These are phyloP conservation scores for Quercus tomentella DNA, from an alignment of 331 rosid species.

Conservation along the genomic window DNA sequence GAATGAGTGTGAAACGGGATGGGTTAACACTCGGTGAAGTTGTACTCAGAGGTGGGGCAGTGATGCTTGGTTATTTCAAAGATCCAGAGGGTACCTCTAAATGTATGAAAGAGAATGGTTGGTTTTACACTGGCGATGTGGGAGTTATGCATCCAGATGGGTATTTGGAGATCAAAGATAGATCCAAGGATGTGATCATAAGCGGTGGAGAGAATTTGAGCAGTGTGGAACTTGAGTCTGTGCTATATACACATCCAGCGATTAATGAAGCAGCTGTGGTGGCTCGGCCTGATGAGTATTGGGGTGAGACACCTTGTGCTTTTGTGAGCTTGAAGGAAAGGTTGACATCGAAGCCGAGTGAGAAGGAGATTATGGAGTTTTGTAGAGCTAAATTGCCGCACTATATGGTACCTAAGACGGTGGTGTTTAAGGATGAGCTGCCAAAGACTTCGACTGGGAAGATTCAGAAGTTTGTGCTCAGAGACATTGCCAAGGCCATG, in stretches of 20 bases:
- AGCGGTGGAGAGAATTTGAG: conserved; percentile 45
- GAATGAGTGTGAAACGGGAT: conserved; percentile 36
- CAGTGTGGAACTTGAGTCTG: conserved; percentile 43
- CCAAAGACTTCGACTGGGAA: conserved; percentile 40
- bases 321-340: conserved; percentile 31
- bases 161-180: conserved; percentile 42
- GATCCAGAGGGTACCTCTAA: conserved; percentile 27
- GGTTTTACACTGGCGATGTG: conserved; percentile 53
- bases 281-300: conserved; percentile 43
- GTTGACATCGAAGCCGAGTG: conserved; percentile 14
- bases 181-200: conserved; percentile 40
- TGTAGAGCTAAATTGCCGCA: conserved; percentile 34
- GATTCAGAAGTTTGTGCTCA: conserved; percentile 31
- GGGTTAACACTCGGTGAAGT: conserved; percentile 40
- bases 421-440: conserved; percentile 39
- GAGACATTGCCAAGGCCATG: conserved; percentile 23
- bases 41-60: conserved; percentile 37
- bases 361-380: conserved; percentile 30
- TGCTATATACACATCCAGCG: conserved; percentile 25
- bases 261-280: conserved; percentile 46
- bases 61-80: conserved; percentile 64
- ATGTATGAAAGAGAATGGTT: conserved; percentile 28
- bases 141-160: conserved; percentile 58
- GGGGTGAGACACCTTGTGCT: conserved; percentile 56
- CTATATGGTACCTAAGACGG: conserved; percentile 48